Evolutionary conservation across 768 basidiomycete species (phyloP), one percentile per base, ranked within the genome.

Genomic region (Tulasnella sp.): DNA sequence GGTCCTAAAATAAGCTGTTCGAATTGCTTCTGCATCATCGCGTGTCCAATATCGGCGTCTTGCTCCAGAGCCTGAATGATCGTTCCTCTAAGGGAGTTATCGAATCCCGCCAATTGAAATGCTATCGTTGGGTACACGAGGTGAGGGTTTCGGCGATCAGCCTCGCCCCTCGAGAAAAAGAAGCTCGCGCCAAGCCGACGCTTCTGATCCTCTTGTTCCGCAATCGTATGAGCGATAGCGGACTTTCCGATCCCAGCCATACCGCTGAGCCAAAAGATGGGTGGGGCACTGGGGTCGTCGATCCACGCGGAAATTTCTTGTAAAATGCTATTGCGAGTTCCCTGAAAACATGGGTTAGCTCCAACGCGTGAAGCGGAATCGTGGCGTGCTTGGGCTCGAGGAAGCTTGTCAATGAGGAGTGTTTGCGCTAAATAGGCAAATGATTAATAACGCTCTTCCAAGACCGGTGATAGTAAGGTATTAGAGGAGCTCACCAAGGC

Each of bases 241-340:
- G 85, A 85, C 79, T 86, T 86, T 7, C 86, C 86, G 10, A 80
- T 81, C 11, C 86, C 86, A 11, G 85, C 85, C n/a, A 81, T 79
- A 46, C 84, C 86, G 73, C 73, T 79, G n/a, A 86, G 78, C 81
- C 83, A 83, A 67, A 82, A 82, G 9, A 86, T 29, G 20, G 46
- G 46, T 18, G 16, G 46, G 46, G 46, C 20, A 20, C 20, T 18
- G 3, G 16, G 15, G 46, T 48, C 46, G 20, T 48, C 46, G 46
- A 48, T 48, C 46, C 46, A 48, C 16, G 46, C 46, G 46, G 46
- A 48, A 48, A 48, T 48, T 16, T 48, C 46, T 16, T 48, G 15
- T 48, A 48, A 48, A 18, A 48, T 48, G 46, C 46, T 20, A 1
- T 48, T 1, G 46, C 46, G 46, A 48, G 46, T 48, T 18, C 46